Percentiles rank a stretch among this genome's conserved stretches.
Conservation (phyloP, 2,329 filamentous ascomycete species). For the Cytospora leucostoma region DNA sequence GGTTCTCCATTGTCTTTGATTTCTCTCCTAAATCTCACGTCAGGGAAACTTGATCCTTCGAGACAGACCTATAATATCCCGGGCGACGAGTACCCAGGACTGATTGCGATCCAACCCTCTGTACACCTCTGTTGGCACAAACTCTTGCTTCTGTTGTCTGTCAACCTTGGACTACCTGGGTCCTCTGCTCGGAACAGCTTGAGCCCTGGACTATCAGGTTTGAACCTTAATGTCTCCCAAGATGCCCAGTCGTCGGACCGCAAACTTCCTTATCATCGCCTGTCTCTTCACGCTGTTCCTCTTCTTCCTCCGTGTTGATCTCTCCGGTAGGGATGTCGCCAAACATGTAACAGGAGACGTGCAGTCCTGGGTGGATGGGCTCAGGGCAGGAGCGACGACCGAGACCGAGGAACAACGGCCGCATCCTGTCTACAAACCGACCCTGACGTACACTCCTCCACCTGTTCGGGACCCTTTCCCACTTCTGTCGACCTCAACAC, state of each 20-base stretch:
- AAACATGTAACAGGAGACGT: constrained; percentile 15
- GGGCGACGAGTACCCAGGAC: too few relatives aligned
- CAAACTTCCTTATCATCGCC: constrained; percentile 4
- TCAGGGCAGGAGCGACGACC: not conserved
- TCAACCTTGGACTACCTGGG: too few relatives aligned
- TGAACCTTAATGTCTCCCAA: constrained; percentile 6
- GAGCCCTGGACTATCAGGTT: too few relatives aligned
- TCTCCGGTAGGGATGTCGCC: not conserved
- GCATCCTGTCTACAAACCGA: constrained; percentile 32
- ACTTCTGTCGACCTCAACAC: constrained; percentile 38
- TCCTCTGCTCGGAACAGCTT: too few relatives aligned
- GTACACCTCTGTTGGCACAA: too few relatives aligned
- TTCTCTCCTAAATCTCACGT: too few relatives aligned
- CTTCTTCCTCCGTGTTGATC: constrained; percentile 17
- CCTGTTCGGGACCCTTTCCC: constrained; percentile 48
- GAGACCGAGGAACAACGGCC: not conserved
- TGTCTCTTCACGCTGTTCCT: constrained; percentile 14
- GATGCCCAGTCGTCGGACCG: constrained; percentile 13
- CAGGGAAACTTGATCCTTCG: too few relatives aligned
- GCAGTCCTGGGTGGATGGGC: constrained; percentile 1
- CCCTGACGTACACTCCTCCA: constrained; percentile 32
- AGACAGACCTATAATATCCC: too few relatives aligned
- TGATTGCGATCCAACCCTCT: too few relatives aligned
- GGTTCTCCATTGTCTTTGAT: too few relatives aligned
- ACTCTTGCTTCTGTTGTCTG: too few relatives aligned